phyloP scores from a whole-genome alignment of 305 asterid species.

The Solanum chacoense region DNA sequence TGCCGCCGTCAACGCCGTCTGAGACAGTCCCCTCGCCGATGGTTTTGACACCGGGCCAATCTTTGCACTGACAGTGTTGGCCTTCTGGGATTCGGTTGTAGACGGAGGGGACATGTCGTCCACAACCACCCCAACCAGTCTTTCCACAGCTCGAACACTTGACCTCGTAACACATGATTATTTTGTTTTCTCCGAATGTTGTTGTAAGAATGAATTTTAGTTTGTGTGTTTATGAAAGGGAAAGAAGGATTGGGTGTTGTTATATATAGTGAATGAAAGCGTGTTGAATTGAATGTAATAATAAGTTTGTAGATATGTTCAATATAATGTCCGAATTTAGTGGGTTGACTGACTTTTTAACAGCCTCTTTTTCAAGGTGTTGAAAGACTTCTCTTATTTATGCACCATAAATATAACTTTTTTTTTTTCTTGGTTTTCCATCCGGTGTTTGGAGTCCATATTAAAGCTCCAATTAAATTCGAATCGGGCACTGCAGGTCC shows the following conservation, averaged over 20 bases:
- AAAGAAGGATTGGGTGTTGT: background rate
- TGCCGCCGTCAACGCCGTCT: background rate
- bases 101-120: slow-evolving; percentile 21
- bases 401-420: background rate
- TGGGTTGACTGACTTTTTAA: background rate
- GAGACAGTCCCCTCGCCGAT: background rate
- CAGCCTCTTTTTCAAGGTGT: background rate
- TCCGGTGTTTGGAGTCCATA: fast-evolving
- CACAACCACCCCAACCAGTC: slow-evolving; percentile 28
- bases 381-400: background rate
- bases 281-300: background rate
- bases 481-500: fast-evolving
- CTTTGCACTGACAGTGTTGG: slow-evolving; percentile 28
- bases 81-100: slow-evolving; percentile 16
- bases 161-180: slow-evolving; percentile 20
- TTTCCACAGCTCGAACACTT: slow-evolving; percentile 22
- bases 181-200: background rate
- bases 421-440: no score
- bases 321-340: background rate
- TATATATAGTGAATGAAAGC: background rate
- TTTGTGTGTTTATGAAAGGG: background rate
- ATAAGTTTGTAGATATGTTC: background rate
- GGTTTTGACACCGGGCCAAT: slow-evolving; percentile 23
- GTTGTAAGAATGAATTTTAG: background rate
- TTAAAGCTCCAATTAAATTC: no score